A percentile compares a stretch with the other conserved stretches of the same genome.
Evolutionary conservation across 2,329 filamentous ascomycete species (phyloP).

Genomic region (Fusarium goolgardi): DNA sequence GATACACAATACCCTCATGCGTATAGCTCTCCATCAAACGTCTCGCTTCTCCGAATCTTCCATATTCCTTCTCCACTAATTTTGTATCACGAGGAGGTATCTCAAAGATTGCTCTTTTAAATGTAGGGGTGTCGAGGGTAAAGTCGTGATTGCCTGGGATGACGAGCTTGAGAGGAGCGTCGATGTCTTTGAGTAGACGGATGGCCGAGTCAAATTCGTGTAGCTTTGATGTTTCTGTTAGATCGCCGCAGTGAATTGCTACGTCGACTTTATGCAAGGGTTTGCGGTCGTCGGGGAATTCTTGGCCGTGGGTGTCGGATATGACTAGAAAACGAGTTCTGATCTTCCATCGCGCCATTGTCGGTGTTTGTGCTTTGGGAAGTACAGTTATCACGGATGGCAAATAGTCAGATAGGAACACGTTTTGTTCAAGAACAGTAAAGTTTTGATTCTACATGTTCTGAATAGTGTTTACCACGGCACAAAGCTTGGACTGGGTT

Average conservation of each 20-base stretch:
- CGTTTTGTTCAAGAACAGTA: background rate
- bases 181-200: slow-evolving; percentile 51
- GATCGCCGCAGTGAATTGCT: slow-evolving; percentile 61
- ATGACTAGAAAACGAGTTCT: slow-evolving; percentile 23
- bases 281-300: background rate
- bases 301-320: slow-evolving; percentile 22
- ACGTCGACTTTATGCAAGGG: slow-evolving; percentile 50
- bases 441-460: background rate
- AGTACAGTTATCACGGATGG: background rate
- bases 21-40: slow-evolving; percentile 34
- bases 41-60: slow-evolving; percentile 51
- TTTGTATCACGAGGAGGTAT: background rate
- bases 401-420: accelerated
- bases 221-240: slow-evolving; percentile 59
- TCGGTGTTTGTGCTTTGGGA: too few relatives aligned
- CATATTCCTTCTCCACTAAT: slow-evolving; percentile 48
- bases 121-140: slow-evolving; percentile 52
- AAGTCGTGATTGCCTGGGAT: slow-evolving; percentile 66
- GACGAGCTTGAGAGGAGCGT: slow-evolving; percentile 60
- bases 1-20: slow-evolving; percentile 51
- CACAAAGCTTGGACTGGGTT: background rate
- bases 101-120: slow-evolving; percentile 44
- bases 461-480: background rate
- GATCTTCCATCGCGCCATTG: background rate
- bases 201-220: slow-evolving; percentile 55